Base-by-base conservation (phyloP, 1,284 basidiomycete species). In the Tilletia setariae region DNA sequence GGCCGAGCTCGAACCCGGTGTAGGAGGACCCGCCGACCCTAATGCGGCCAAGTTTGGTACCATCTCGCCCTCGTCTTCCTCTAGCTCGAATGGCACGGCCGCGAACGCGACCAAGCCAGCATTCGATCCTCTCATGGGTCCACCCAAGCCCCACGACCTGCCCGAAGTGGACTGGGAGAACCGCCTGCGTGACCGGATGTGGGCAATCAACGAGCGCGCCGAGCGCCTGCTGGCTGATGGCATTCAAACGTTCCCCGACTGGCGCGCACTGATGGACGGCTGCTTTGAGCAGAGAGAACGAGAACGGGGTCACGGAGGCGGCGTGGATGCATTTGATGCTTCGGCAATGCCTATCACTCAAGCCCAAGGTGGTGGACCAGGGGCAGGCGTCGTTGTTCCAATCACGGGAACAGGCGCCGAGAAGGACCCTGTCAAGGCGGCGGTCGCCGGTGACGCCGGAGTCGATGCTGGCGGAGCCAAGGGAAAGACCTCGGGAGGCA, bases 241-340 rank as follows among this genome's bases (percentile, higher is more conserved):
- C 30, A 72, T 77, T 1, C 67, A 53, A 64, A 76, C 73, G 67
- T 79, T 73, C 66, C 80, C 80, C 2, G 79, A 82, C 72, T 82
- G 80, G 80, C 74, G 79, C 53, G 78, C 72, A 23, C 70, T 82
- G 30, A 82, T 82, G 79, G 79, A 82, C 67, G 69, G 64, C 42
- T 82, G 80, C 76, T 79, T 74, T 67, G 71, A 76, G 68, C 75
- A 79, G 72, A 73, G 77, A 43, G 72, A 77, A 25, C 71, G 74
- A 53, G 78, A 80, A 68, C 72, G 76, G 13, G 80, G 78, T 56
- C 68, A 75, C 67, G 77, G 76, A 25, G 76, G 76, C 62, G 78
- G 74, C 28, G 75, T 76, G n/a, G 77, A 76, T 42, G n/a, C 21
- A 11, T 61, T 65, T 49, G 68, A 70, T 25, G 62, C 68, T 2